Evolutionary conservation across 2,329 filamentous ascomycete species (phyloP), one percentile per base, ranked within the genome.

Genomic region (Penicillium sp.): DNA sequence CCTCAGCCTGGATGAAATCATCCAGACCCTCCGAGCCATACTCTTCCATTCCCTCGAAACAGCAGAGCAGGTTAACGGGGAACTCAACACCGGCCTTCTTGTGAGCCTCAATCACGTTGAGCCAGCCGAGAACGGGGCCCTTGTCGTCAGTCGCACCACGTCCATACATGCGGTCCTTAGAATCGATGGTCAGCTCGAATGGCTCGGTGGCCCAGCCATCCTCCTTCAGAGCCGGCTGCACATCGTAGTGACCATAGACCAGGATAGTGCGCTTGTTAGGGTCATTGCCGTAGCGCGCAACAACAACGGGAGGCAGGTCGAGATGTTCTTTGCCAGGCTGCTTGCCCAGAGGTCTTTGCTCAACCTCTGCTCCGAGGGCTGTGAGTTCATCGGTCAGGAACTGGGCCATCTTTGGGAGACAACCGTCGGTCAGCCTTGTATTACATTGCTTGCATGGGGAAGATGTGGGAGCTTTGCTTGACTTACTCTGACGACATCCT

Each of bases 41-140:
- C 80, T 99, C 94, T 79, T 99, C 94, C 94, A 99, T 99, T 45
- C 94, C 94, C 82, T 99, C 94, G 67, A 99, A 97, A 82, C 94
- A 99, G 91, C 97, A 97, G 61, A 99, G 85, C 63, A 99, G 83
- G 79, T 99, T 99, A 70, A 99, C 94, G 8, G 94, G 94, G 73
- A 99, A 91, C 48, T 97, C 93, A 42, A 97, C 81, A 53, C 91
- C 91, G 31, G 92, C 92, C 81, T 95, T 94, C 77, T 96, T 88
- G 81, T 99, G 94, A 37, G 94, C 92, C 78, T 99, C 92, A 62
- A 99, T 97, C 64, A 92, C 92, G 73, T 99, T 99, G 65, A 99
- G 76, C 94, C 94, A 99, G 66, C 94, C 94, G 52, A 99, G 81
- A 23, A 99, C 93, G 16, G 94, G 94, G 1, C 94, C 94, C 82